Evolutionary conservation across 306 rosid genomes (phyloP), one percentile per base, ranked within the genome.

Genomic region (Echinosophora koreensis): DNA sequence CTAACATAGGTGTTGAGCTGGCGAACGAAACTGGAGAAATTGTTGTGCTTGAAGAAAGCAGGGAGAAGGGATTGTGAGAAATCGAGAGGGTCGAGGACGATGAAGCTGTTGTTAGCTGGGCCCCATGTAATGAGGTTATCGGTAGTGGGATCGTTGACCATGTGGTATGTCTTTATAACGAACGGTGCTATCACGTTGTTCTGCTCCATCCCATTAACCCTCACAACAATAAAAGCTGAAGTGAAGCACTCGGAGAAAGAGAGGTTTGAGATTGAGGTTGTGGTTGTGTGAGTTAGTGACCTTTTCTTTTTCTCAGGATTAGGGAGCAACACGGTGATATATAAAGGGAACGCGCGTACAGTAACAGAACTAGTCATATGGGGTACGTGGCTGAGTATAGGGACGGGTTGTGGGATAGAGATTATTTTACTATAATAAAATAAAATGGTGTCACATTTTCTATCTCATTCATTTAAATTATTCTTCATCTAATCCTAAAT

Each of bases 1-100:
- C 85, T 74, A 14, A 94, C 98, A 16, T 94, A 94, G 16, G 97
- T 94, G 66, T 94, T 94, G 87, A 94, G 98, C 75, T 94, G 98
- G 8, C 98, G 94, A 69, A 94, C 94, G 69, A 94, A 92, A 84
- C 97, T 92, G 66, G 97, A 92, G 84, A 94, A 94, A 41, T 94
- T 94, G 88, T 92, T 94, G 83, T 94, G 98, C 77, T 94, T 94
- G 97, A 94, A 94, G 71, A 84, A 92, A 5, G 84, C 88, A 34
- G 98, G 97, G 5, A 95, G 82, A 16, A 95, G 86, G 8, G 80
- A 54, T 77, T 87, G 91, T 0, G 97, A 90, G 81, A 92, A 91
- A 13, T 89, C 90, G 16, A 88, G 58, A 0, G 98, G 96, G 58
- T 95, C 97, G 77, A 83, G 30, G 76, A 95, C 97, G 86, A 90